Evolutionary conservation across 495 filamentous ascomycete species (phyloP).

Genomic region (Daldinia grandis): DNA sequence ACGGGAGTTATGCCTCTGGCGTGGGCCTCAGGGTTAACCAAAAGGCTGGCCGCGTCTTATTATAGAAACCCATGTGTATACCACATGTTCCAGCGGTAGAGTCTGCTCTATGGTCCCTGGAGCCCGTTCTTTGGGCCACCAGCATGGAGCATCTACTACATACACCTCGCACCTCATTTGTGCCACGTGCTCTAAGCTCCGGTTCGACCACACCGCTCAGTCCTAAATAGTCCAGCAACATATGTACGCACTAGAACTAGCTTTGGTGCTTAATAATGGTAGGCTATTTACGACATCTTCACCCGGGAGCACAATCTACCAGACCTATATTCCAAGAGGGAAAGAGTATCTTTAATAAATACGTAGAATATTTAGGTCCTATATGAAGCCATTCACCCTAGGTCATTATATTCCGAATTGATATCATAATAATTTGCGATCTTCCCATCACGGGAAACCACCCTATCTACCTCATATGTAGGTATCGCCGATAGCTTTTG

Average conservation of each 20-base stretch:
- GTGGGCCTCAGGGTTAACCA: not conserved
- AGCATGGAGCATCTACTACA: not conserved
- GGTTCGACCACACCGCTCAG: not conserved
- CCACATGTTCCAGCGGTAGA: not conserved
- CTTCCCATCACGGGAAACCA: conserved; percentile 24
- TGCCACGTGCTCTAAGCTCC: not conserved
- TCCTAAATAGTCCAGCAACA: not conserved
- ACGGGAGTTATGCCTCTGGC: not conserved
- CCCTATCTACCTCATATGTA: conserved; percentile 6
- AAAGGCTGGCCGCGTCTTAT: not conserved
- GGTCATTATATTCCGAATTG: conserved; percentile 39
- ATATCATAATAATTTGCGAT: conserved; percentile 33
- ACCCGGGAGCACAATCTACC: not conserved
- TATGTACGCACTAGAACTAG: not conserved
- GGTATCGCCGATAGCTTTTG: not conserved
- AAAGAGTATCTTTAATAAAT: not conserved
- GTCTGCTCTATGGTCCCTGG: not conserved
- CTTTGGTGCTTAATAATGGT: not conserved
- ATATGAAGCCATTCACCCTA: conserved; percentile 1
- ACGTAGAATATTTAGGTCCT: not conserved
- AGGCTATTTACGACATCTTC: not conserved
- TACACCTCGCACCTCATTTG: not conserved
- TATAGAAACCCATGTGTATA: not conserved
- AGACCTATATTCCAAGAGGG: not conserved
- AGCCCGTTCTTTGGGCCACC: not conserved